These are phyloP conservation scores for Sporothrix phasma DNA, from an alignment of 2,329 filamentous ascomycete genomes.

Conservation along the genomic window DNA sequence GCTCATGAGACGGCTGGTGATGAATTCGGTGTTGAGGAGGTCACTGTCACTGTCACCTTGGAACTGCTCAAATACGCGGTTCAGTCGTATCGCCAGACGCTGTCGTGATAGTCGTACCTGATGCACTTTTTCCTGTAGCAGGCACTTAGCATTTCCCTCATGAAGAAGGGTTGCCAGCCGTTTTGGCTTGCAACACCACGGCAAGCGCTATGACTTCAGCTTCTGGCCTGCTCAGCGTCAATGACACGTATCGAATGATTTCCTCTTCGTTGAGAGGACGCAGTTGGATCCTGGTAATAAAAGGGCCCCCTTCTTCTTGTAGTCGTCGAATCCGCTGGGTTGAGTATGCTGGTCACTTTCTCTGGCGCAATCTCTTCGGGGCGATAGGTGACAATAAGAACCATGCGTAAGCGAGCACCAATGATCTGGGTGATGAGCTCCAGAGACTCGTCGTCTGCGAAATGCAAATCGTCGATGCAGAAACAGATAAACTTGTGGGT, in stretches of 20 bases:
- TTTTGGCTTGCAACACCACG: constrained; percentile 81
- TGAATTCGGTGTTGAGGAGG: constrained; percentile 72
- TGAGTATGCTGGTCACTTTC: constrained; percentile 44
- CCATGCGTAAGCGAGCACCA: constrained; percentile 65
- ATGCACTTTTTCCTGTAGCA: constrained; percentile 81
- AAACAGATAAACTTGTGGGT: constrained; percentile 81
- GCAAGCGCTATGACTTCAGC: constrained; percentile 69
- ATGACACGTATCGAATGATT: constrained; percentile 70
- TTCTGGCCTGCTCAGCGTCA: constrained; percentile 63
- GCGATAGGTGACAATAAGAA: constrained; percentile 68
- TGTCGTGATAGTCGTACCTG: constrained; percentile 80
- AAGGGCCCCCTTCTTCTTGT: constrained; percentile 40
- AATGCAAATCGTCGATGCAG: constrained; percentile 81
- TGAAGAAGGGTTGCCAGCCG: constrained; percentile 84
- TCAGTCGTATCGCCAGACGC: constrained; percentile 77
- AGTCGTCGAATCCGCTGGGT: constrained; percentile 41
- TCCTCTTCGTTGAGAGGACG: constrained; percentile 67
- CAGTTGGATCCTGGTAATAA: constrained; percentile 61
- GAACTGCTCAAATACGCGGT: constrained; percentile 78
- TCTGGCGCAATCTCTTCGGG: constrained; percentile 54
- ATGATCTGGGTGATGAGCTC: constrained; percentile 78
- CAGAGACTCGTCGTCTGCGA: constrained; percentile 77
- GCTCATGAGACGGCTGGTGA: constrained; percentile 64
- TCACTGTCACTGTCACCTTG: constrained; percentile 68
- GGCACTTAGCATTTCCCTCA: constrained; percentile 79